phyloP scores from a whole-genome alignment of 306 rosid species.

The Medicago truncatula region DNA sequence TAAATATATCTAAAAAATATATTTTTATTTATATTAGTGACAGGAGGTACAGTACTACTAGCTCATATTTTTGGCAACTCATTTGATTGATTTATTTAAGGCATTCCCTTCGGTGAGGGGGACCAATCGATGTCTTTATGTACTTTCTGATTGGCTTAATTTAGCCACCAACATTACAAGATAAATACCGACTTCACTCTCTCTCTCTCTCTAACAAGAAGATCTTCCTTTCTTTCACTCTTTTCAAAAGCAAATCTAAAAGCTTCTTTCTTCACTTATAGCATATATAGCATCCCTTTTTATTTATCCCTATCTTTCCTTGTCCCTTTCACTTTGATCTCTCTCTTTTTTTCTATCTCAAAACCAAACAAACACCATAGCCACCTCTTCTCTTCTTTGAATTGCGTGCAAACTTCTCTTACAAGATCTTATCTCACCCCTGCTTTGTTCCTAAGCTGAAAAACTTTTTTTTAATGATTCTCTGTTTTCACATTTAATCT shows the following conservation, averaged over 20 bases:
- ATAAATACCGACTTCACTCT: slow-evolving; percentile 12
- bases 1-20: too few relatives aligned
- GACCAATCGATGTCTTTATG: slow-evolving; percentile 13
- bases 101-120: neutral
- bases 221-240: slow-evolving; percentile 40
- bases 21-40: too few relatives aligned
- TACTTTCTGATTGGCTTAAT: slow-evolving; percentile 28
- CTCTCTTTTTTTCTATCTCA: slow-evolving; percentile 34
- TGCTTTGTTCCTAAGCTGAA: slow-evolving; percentile 72
- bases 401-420: slow-evolving; percentile 59
- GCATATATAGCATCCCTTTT: neutral
- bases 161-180: neutral
- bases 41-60: too few relatives aligned
- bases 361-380: neutral
- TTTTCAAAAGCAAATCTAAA: slow-evolving; percentile 48
- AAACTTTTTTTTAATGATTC: slow-evolving; percentile 34
- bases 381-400: slow-evolving; percentile 34
- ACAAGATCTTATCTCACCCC: slow-evolving; percentile 86
- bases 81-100: too few relatives aligned
- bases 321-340: neutral
- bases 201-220: slow-evolving; percentile 19
- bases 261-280: slow-evolving; percentile 5
- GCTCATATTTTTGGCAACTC: too few relatives aligned
- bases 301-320: neutral
- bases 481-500: slow-evolving; percentile 29